Evolutionary conservation across 768 basidiomycete species (phyloP).

Genomic region (Rhodotorula kratochvilovae): DNA sequence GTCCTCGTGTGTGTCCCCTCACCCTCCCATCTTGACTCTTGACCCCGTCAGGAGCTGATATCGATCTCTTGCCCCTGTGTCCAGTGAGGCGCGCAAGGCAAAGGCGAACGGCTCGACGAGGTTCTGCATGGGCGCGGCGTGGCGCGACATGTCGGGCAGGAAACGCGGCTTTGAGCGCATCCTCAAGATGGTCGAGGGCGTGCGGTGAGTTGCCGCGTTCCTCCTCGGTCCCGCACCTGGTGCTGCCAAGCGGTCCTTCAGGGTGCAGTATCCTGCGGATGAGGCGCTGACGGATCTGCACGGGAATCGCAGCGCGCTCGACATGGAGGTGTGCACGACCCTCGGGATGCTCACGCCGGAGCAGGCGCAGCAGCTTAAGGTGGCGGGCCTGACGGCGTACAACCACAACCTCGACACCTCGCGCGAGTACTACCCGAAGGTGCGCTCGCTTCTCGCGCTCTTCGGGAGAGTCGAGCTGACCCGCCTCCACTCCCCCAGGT

Average conservation of each 20-base stretch:
- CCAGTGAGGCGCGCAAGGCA: conserved; percentile 74
- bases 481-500: conserved; percentile 57
- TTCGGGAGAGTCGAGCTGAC: no score
- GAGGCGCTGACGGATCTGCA: neutral
- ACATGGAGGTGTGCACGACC: conserved; percentile 99
- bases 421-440: conserved; percentile 90
- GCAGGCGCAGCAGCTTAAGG: conserved; percentile 83
- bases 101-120: conserved; percentile 95
- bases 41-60: neutral
- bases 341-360: conserved; percentile 93
- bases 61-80: neutral
- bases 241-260: no score
- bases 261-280: neutral
- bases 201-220: conserved; percentile 38
- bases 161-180: conserved; percentile 92
- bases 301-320: conserved; percentile 64
- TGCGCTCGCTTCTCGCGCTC: conserved; percentile 45
- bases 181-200: conserved; percentile 72
- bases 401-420: conserved; percentile 99
- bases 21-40: neutral
- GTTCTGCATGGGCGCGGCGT: conserved; percentile 99
- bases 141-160: conserved; percentile 87
- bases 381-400: conserved; percentile 93
- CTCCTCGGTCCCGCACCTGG: neutral
- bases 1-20: conserved; percentile 59